Percentiles rank a stretch among this genome's conserved stretches.
These are phyloP conservation scores for Fraxinus nigra DNA, from an alignment of 305 asterid species.

Conservation along the genomic window DNA sequence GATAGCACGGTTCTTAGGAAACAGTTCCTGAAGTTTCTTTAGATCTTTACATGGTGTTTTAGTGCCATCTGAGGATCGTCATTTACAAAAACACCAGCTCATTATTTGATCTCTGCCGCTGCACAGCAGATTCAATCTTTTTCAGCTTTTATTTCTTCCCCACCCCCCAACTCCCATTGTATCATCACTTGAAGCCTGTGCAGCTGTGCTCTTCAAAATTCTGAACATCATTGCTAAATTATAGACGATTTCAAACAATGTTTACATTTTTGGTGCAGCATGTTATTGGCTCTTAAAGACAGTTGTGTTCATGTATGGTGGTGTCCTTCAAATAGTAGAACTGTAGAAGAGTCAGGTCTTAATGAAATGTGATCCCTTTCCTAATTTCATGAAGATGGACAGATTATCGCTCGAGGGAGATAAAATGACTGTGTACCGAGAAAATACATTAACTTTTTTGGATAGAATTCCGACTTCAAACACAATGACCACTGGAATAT, in stretches of 20 bases:
- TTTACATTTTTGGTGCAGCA: not conserved
- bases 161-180: not conserved
- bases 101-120: not conserved
- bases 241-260: not conserved
- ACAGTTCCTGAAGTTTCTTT: not conserved
- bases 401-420: not conserved
- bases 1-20: not conserved
- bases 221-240: not conserved
- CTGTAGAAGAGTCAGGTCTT: not conserved
- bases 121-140: not conserved
- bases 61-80: not conserved
- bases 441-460: not conserved
- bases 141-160: not conserved
- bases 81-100: not conserved
- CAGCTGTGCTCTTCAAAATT: not conserved
- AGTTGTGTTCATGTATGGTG: not conserved
- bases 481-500: not conserved
- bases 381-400: not conserved
- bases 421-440: not conserved
- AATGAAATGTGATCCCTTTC: not conserved
- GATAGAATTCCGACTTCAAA: not conserved
- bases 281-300: not conserved
- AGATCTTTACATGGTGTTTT: not conserved
- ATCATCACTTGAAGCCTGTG: not conserved
- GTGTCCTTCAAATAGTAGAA: not conserved